A percentile compares a stretch with the other conserved stretches of the same genome.
phyloP scores from a whole-genome alignment of 2,329 filamentous ascomycete genomes.

The Colletotrichum trifolii region DNA sequence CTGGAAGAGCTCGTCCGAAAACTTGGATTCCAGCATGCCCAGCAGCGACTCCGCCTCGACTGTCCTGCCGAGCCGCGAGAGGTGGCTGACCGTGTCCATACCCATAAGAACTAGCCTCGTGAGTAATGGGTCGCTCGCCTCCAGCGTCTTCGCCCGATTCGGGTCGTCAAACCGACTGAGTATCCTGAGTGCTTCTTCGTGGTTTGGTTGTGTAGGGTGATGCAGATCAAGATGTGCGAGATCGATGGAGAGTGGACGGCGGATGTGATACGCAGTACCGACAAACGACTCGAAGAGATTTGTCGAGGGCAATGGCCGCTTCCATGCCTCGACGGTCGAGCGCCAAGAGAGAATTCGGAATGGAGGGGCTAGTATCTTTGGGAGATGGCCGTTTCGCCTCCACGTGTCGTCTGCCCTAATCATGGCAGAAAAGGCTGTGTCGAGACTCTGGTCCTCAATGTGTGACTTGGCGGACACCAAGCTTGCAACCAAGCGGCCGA shows the following conservation, averaged over 20 bases:
- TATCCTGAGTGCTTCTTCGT: constrained; percentile 58
- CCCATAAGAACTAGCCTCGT: constrained; percentile 38
- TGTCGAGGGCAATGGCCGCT: constrained; percentile 57
- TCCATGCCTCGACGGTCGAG: constrained; percentile 62
- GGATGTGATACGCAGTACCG: constrained; percentile 55
- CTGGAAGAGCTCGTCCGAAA: constrained; percentile 40
- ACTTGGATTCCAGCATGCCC: constrained; percentile 49
- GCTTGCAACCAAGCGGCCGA: constrained; percentile 46
- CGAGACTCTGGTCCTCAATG: constrained; percentile 52
- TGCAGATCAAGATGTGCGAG: constrained; percentile 65
- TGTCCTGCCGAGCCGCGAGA: constrained; percentile 53
- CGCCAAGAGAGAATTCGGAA: constrained; percentile 63
- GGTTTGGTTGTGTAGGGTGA: constrained; percentile 63
- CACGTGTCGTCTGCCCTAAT: constrained; percentile 58
- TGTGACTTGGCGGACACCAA: constrained; percentile 57
- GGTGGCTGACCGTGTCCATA: constrained; percentile 56
- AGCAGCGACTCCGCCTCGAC: constrained; percentile 55
- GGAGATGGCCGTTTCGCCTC: constrained; percentile 47
- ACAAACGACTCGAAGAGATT: constrained; percentile 64
- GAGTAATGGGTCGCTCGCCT: not conserved
- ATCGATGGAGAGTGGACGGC: constrained; percentile 53
- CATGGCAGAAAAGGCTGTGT: constrained; percentile 61
- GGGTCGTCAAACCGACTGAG: constrained; percentile 43
- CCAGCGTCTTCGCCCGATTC: constrained; percentile 1
- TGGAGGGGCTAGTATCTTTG: constrained; percentile 50